Evolutionary conservation across 345 rosid species (phyloP).

Genomic region (Mercurialis annua): DNA sequence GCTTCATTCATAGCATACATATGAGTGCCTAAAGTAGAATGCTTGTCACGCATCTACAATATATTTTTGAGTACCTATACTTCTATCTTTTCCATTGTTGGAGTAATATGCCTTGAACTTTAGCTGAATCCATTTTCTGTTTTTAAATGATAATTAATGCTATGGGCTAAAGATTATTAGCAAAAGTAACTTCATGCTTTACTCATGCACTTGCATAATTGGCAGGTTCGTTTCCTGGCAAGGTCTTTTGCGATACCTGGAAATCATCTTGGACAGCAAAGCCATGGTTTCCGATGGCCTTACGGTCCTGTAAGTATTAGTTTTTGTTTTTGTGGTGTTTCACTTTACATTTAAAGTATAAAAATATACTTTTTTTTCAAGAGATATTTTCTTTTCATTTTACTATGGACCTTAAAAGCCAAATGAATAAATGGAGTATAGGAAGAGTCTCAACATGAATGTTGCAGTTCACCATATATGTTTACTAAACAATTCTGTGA

Average conservation of each 20-base stretch:
- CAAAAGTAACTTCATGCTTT: conserved; percentile 5
- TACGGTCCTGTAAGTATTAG: conserved; percentile 78
- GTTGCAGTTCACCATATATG: not conserved
- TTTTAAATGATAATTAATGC: conserved; percentile 6
- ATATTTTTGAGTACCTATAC: not conserved
- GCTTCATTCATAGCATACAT: not conserved
- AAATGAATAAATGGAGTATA: not conserved
- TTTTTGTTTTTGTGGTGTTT: not conserved
- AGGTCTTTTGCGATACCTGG: conserved; percentile 92
- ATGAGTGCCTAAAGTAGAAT: no score
- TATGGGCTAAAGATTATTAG: not conserved
- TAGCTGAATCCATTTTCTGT: not conserved
- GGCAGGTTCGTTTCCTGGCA: conserved; percentile 90
- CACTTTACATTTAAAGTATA: not conserved
- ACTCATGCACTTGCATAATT: not conserved
- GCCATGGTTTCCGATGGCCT: conserved; percentile 97
- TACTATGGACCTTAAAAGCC: not conserved
- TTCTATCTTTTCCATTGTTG: not conserved
- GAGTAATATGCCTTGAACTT: conserved; percentile 1
- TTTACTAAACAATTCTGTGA: not conserved
- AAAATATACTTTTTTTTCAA: not conserved
- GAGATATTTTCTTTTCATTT: not conserved
- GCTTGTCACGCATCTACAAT: not conserved
- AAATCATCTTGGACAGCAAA: conserved; percentile 95
- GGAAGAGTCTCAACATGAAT: not conserved